phyloP scores from a whole-genome alignment of 257 asterid species.

The Apocynum venetum region DNA sequence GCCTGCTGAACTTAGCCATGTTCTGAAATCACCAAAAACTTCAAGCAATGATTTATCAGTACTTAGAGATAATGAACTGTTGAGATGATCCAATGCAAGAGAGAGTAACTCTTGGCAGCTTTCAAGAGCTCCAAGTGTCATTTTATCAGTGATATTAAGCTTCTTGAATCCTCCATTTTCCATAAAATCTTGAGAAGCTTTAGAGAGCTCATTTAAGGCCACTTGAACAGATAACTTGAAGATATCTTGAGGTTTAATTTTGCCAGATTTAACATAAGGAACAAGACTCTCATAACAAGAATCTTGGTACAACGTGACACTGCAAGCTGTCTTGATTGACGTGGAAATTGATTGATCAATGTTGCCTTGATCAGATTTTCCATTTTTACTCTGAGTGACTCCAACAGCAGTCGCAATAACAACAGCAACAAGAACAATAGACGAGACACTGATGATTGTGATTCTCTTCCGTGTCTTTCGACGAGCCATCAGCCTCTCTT shows the following conservation, averaged over 20 bases:
- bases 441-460: conserved; percentile 43
- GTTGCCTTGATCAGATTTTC: background rate
- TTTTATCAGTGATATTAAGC: conserved; percentile 18
- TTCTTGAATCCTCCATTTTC: conserved; percentile 13
- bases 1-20: conserved; percentile 82
- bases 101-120: conserved; percentile 40
- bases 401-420: conserved; percentile 52
- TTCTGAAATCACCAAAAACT: conserved; percentile 44
- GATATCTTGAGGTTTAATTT: conserved; percentile 33
- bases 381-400: conserved; percentile 30
- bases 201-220: conserved; percentile 34
- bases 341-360: conserved; percentile 5
- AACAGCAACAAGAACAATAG: conserved; percentile 49
- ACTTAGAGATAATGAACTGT: conserved; percentile 31
- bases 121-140: conserved; percentile 28
- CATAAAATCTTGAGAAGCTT: conserved; percentile 17
- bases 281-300: conserved; percentile 37
- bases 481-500: conserved; percentile 49
- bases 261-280: conserved; percentile 26
- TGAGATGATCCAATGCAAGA: conserved; percentile 48
- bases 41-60: conserved; percentile 20
- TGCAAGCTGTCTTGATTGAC: conserved; percentile 33
- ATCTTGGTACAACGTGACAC: conserved; percentile 35
- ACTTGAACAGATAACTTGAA: conserved; percentile 42
- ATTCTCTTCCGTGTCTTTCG: conserved; percentile 47